Evolutionary conservation across 192 early-diverging fungal genomes (phyloP), one percentile per base, ranked within the genome.

Genomic region (Podila epicladia): DNA sequence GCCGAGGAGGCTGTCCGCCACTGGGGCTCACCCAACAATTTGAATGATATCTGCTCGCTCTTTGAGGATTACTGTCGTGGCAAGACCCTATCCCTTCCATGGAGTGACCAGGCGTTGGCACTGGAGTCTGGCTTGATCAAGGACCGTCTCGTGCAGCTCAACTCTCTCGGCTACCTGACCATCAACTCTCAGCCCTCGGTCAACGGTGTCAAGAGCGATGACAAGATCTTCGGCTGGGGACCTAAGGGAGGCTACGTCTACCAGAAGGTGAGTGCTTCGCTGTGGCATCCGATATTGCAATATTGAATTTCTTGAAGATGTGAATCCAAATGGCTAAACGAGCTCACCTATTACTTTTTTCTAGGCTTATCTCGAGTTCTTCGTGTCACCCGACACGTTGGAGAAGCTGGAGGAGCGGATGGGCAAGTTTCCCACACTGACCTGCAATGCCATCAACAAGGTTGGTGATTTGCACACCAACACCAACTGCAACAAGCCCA

Each of bases 131-230:
- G 85, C 38, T 83, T 79, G 58, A 95, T 98, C 74, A 89, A 91
- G 64, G 82, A 88, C 28, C 84, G 76, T 20, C 87, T 97, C 35
- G 84, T 91, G 9, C 84, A 82, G 62, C 88, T 96, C 67, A 97
- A 97, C 82, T 67, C 84, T 19, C 75, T 83, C n/a, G 97, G 97
- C 31, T 98, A 94, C 86, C 85, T 97, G 70, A 95, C 97, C 17
- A 97, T 98, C 84, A 98, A 98, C 89, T 93, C 91, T 13, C 97
- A 98, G 87, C 96, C 96, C 38, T 91, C 94, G 68, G 95, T 97
- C 82, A 95, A 98, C 84, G 96, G 96, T 58, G 94, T 82, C 22
- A 86, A 87, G 61, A 95, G 94, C 48, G 86, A 85, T 64, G 92
- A 98, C 84, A 87, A 89, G 64, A 73, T 87, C 31, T 92, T 90